Percentiles rank a stretch among this genome's conserved stretches.
Conservation (phyloP, 2,329 filamentous ascomycete genomes). For the Fusarium acutatum region DNA sequence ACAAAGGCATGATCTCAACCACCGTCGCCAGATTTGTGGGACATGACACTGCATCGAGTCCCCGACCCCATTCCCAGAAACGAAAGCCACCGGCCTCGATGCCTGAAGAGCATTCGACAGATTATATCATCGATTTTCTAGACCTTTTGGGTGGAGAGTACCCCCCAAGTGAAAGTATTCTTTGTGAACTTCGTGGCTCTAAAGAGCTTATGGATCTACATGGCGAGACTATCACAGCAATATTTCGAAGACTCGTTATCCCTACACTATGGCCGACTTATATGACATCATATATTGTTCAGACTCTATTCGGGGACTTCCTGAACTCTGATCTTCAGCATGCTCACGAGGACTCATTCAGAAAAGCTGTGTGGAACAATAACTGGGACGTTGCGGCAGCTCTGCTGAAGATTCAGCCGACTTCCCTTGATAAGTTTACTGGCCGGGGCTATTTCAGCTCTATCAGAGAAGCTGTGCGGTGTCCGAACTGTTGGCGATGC, state of each 20-base stretch:
- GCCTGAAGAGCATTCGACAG: not conserved
- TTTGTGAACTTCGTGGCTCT: fast-evolving
- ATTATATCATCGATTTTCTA: not conserved
- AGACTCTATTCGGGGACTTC: not conserved
- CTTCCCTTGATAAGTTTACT: fast-evolving
- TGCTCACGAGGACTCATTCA: not conserved
- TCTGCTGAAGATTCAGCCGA: not conserved
- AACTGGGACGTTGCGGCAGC: not conserved
- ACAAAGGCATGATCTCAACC: not conserved
- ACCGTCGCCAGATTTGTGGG: fast-evolving
- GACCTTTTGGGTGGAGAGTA: fast-evolving
- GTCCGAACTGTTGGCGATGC: not conserved
- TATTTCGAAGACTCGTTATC: not conserved
- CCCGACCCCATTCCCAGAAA: fast-evolving
- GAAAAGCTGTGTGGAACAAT: not conserved
- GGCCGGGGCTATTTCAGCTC: fast-evolving
- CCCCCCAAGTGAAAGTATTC: too few species aligned
- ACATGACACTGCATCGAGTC: fast-evolving
- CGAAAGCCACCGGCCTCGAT: not conserved
- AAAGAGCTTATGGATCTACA: not conserved
- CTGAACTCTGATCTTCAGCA: fast-evolving
- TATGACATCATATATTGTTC: fast-evolving
- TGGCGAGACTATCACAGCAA: not conserved
- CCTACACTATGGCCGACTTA: not conserved
- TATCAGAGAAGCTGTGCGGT: not conserved